phyloP scores from a whole-genome alignment of 768 basidiomycete species.

The Collybiopsis confluens region DNA sequence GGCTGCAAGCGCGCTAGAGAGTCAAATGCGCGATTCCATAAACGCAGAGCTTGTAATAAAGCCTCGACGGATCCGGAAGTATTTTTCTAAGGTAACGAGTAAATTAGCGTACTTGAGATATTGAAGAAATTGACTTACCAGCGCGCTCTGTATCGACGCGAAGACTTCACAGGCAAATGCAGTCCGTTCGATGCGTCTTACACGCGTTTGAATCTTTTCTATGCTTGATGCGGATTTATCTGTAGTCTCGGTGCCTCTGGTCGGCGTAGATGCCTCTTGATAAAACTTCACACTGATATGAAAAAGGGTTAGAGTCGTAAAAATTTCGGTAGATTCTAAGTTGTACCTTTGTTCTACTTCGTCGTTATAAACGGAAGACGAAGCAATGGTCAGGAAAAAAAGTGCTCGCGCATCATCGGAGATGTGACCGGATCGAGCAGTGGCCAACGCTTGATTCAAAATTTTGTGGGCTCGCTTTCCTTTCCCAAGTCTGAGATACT shows the following conservation, averaged over 20 bases:
- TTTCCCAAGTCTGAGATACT: conserved; percentile 79
- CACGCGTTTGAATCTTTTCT: conserved; percentile 56
- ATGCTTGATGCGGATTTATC: conserved; percentile 48
- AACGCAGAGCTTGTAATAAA: conserved; percentile 64
- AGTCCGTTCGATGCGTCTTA: conserved; percentile 57
- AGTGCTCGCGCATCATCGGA: conserved; percentile 50
- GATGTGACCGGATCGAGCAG: conserved; percentile 37
- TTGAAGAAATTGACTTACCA: conserved; percentile 36
- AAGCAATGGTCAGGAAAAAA: conserved; percentile 63
- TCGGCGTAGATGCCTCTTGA: conserved; percentile 52
- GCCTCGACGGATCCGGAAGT: conserved; percentile 49
- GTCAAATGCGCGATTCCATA: conserved; percentile 80
- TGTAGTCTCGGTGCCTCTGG: conserved; percentile 31
- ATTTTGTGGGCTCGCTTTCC: conserved; percentile 59
- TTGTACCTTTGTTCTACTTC: conserved; percentile 56
- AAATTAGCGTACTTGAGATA: background rate
- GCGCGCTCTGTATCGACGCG: conserved; percentile 62
- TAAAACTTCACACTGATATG: conserved; percentile 45
- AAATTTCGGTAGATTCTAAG: background rate
- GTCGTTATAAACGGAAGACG: conserved; percentile 57
- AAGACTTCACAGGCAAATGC: conserved; percentile 71
- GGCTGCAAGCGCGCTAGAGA: conserved; percentile 57
- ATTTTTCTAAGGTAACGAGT: conserved; percentile 47
- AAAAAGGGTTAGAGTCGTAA: background rate
- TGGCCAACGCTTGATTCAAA: conserved; percentile 52